phyloP scores from a whole-genome alignment of 352 stramenopile species.

The Phytophthora meadii region DNA sequence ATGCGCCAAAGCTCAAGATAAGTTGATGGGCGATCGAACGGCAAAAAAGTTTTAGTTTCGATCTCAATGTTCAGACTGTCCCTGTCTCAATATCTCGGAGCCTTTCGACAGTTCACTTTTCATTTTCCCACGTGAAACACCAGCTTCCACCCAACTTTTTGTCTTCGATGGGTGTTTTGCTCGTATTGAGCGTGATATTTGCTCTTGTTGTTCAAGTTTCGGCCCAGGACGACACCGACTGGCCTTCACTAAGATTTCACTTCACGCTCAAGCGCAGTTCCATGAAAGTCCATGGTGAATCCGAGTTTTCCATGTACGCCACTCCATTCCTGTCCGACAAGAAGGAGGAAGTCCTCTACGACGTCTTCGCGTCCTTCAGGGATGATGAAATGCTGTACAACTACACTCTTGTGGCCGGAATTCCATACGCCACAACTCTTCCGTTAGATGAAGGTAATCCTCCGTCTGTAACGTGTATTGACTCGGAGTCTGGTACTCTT shows the following conservation, averaged over 20 bases:
- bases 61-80: too few species aligned
- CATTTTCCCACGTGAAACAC: background rate
- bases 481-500: conserved; percentile 12
- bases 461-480: conserved; percentile 19
- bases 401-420: conserved; percentile 36
- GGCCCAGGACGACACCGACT: background rate
- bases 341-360: conserved; percentile 31
- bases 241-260: conserved; percentile 33
- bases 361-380: conserved; percentile 25
- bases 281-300: conserved; percentile 38
- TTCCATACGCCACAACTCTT: conserved; percentile 21
- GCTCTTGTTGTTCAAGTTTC: background rate
- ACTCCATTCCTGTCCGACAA: conserved; percentile 23
- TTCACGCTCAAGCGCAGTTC: conserved; percentile 42
- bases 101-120: background rate
- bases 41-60: background rate
- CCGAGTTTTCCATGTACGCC: conserved; percentile 38
- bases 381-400: conserved; percentile 24
- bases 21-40: conserved; percentile 1
- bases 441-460: background rate
- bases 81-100: background rate
- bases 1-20: conserved; percentile 10
- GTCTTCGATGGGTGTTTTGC: background rate
- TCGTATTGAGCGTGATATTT: background rate
- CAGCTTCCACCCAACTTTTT: background rate